phyloP scores from a whole-genome alignment of 176 grass and related monocot species.

The Raddia distichophylla region DNA sequence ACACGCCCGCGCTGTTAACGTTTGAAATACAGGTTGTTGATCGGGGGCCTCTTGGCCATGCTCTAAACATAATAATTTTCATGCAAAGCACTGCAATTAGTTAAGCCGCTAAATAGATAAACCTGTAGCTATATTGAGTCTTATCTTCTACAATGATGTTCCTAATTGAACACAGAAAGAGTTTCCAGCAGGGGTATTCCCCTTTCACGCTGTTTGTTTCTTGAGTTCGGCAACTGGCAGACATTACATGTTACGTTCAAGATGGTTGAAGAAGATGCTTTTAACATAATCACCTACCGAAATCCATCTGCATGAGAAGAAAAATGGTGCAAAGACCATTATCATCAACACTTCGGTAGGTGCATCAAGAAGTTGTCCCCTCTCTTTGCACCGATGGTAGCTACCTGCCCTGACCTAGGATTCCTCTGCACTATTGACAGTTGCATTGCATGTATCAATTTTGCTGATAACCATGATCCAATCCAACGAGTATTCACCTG shows the following conservation, averaged over 20 bases:
- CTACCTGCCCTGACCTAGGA: not conserved
- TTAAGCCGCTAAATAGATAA: not conserved
- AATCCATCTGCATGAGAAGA: not conserved
- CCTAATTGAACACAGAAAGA: not conserved
- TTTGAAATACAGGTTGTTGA: too few species aligned
- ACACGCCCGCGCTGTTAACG: too few species aligned
- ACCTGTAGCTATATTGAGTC: not conserved
- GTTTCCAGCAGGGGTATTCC: too few species aligned
- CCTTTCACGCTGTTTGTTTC: not conserved
- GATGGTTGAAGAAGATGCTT: not conserved
- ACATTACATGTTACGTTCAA: not conserved
- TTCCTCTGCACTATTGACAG: conserved; percentile 3
- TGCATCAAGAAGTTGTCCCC: not conserved
- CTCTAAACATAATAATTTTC: too few species aligned
- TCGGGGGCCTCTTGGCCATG: too few species aligned
- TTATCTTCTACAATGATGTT: not conserved
- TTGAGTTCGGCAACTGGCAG: not conserved
- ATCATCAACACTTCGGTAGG: conserved; percentile 8
- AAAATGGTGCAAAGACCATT: not conserved
- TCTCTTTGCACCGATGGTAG: not conserved
- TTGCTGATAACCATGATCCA: not conserved
- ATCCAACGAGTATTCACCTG: conserved; percentile 3
- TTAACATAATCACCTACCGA: not conserved
- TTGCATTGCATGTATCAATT: not conserved
- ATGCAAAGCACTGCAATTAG: not conserved